A percentile compares a stretch with the other conserved stretches of the same genome.
Conservation (phyloP, 176 grass and related monocot species). For the Bonia amplexicaulis region DNA sequence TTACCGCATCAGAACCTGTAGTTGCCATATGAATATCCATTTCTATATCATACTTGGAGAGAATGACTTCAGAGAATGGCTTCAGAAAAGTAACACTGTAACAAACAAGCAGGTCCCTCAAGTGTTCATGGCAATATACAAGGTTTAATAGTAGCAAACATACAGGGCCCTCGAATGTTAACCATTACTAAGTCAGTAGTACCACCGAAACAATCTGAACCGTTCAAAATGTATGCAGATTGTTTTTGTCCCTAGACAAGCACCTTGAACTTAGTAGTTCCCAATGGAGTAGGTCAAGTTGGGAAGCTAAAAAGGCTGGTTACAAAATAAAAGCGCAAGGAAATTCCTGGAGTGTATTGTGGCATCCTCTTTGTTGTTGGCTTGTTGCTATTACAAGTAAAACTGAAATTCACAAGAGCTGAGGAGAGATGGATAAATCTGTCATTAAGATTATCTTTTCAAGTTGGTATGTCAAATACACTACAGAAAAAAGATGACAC, state of each 20-base stretch:
- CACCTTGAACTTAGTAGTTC: not conserved
- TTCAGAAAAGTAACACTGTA: conserved; percentile 19
- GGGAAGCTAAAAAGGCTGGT: not conserved
- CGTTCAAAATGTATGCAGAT: not conserved
- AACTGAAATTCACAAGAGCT: not conserved
- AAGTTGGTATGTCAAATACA: not conserved
- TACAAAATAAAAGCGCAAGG: conserved; percentile 11
- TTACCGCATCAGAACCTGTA: conserved; percentile 32
- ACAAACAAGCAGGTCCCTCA: too few relatives aligned
- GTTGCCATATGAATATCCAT: conserved; percentile 9
- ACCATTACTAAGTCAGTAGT: not conserved
- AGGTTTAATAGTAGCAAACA: not conserved
- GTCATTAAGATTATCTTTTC: not conserved
- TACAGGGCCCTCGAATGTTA: conserved; percentile 11
- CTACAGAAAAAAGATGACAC: not conserved
- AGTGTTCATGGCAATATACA: too few relatives aligned
- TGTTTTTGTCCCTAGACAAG: not conserved
- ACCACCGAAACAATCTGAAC: not conserved
- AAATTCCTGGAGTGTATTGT: not conserved
- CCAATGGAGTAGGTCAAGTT: not conserved
- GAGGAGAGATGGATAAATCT: not conserved
- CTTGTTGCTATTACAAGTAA: not conserved
- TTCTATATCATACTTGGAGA: not conserved
- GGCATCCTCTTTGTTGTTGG: not conserved
- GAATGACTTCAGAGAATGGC: not conserved